Evolutionary conservation across 2,329 filamentous ascomycete species (phyloP).

Genomic region (Podosphaera fusca): DNA sequence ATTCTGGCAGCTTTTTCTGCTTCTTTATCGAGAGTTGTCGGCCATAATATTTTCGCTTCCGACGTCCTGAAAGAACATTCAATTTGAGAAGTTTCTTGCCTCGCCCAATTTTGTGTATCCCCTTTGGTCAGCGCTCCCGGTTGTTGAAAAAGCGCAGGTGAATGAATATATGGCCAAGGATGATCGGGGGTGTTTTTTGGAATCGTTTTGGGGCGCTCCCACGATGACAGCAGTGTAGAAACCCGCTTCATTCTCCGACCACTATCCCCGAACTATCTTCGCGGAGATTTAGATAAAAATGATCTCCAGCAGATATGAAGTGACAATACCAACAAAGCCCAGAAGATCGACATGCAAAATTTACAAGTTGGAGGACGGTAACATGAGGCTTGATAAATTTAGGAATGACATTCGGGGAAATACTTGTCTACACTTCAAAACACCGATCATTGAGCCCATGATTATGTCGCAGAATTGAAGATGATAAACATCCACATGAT

Average conservation of each 20-base stretch:
- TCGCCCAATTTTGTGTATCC: constrained; percentile 13
- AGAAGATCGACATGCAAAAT: too few relatives aligned
- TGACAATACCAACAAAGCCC: too few relatives aligned
- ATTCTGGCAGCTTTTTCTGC: constrained; percentile 82
- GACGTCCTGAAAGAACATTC: constrained; percentile 65
- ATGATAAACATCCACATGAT: too few relatives aligned
- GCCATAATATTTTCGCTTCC: constrained; percentile 66
- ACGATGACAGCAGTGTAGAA: constrained; percentile 19
- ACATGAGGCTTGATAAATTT: too few relatives aligned
- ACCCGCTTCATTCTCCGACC: constrained; percentile 13
- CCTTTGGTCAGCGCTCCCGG: not conserved
- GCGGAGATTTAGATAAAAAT: too few relatives aligned
- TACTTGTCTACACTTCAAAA: too few relatives aligned
- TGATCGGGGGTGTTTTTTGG: constrained; percentile 52
- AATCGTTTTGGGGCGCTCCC: constrained; percentile 29
- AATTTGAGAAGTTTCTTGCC: constrained; percentile 38
- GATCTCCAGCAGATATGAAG: too few relatives aligned
- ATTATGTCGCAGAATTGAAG: too few relatives aligned
- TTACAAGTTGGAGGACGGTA: too few relatives aligned
- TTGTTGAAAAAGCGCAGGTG: constrained; percentile 16
- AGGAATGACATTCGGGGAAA: too few relatives aligned
- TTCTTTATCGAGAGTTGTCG: constrained; percentile 65
- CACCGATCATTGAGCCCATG: too few relatives aligned
- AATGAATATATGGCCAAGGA: constrained; percentile 39
- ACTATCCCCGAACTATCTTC: too few relatives aligned